A percentile compares a stretch with the other conserved stretches of the same genome.
Evolutionary conservation across 164 flowering plant genomes (phyloP).

Genomic region (Vitis riparia): DNA sequence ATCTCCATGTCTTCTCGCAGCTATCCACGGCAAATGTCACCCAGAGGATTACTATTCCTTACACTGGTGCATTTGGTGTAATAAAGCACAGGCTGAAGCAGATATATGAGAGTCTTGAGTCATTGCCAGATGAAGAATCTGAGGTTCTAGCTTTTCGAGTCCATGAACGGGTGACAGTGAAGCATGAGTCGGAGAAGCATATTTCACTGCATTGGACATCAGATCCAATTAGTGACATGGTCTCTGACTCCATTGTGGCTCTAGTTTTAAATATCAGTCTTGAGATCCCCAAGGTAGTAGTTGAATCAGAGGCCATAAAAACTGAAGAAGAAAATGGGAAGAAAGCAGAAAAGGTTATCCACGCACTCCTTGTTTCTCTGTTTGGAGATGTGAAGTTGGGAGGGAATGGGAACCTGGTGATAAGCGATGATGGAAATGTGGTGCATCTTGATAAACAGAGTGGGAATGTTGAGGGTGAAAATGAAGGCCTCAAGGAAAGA

Average conservation of each 20-base stretch:
- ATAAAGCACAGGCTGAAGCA: conserved; percentile 74
- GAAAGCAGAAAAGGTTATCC: conserved; percentile 70
- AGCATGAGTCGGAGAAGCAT: conserved; percentile 84
- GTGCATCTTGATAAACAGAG: too few relatives aligned
- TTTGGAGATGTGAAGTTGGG: conserved; percentile 90
- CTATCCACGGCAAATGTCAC: conserved; percentile 73
- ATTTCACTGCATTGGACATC: conserved; percentile 82
- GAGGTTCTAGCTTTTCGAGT: conserved; percentile 67
- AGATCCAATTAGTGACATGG: conserved; percentile 98
- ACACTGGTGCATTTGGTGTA: conserved; percentile 79
- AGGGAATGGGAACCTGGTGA: conserved; percentile 71
- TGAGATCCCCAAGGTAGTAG: too few relatives aligned
- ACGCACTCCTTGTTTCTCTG: conserved; percentile 76
- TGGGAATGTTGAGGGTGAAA: too few relatives aligned
- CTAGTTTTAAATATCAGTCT: conserved; percentile 69
- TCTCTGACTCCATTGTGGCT: conserved; percentile 87
- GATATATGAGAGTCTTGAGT: conserved; percentile 83
- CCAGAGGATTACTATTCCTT: conserved; percentile 87
- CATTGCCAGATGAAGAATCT: conserved; percentile 52
- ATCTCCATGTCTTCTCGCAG: conserved; percentile 87
- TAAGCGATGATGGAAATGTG: conserved; percentile 74
- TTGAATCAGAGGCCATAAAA: conserved; percentile 45
- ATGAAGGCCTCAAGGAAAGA: conserved; percentile 75
- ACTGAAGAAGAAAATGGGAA: conserved; percentile 70
- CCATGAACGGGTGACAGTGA: conserved; percentile 78